Conservation (phyloP, 164 flowering plant species). For the Tetracentron sinense region DNA sequence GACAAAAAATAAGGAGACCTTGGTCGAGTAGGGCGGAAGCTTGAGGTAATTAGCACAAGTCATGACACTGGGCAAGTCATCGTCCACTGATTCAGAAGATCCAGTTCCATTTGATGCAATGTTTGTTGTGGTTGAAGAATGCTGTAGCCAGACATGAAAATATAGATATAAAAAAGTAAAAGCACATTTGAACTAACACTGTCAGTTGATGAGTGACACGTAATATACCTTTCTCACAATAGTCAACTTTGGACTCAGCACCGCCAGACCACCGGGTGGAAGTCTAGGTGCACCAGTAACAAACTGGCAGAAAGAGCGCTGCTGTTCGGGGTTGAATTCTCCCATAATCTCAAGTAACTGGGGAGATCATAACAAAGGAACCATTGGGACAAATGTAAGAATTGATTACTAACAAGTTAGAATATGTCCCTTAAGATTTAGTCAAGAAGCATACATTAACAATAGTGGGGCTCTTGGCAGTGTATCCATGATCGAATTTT, state of each 20-base stretch:
- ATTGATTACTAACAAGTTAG: not conserved
- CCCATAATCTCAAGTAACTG: slow-evolving; percentile 98
- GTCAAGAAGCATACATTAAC: slow-evolving; percentile 46
- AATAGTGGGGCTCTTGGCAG: slow-evolving; percentile 90
- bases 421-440: not conserved
- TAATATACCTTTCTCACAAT: slow-evolving; percentile 91
- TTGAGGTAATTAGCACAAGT: slow-evolving; percentile 99
- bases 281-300: slow-evolving; percentile 99
- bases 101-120: slow-evolving; percentile 60
- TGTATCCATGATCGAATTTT: slow-evolving; percentile 97
- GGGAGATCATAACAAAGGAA: slow-evolving; percentile 15
- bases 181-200: not conserved
- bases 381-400: no score
- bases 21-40: slow-evolving; percentile 97
- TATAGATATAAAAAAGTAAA: no score
- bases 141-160: slow-evolving; percentile 42
- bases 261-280: slow-evolving; percentile 97
- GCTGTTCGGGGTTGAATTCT: slow-evolving; percentile 89
- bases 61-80: slow-evolving; percentile 98
- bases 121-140: slow-evolving; percentile 55
- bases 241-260: slow-evolving; percentile 87
- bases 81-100: slow-evolving; percentile 78
- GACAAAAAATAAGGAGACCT: slow-evolving; percentile 45
- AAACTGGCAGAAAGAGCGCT: slow-evolving; percentile 95
- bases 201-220: not conserved